Evolutionary conservation across 2,329 filamentous ascomycete genomes (phyloP).

Genomic region (Alternaria burnsii): DNA sequence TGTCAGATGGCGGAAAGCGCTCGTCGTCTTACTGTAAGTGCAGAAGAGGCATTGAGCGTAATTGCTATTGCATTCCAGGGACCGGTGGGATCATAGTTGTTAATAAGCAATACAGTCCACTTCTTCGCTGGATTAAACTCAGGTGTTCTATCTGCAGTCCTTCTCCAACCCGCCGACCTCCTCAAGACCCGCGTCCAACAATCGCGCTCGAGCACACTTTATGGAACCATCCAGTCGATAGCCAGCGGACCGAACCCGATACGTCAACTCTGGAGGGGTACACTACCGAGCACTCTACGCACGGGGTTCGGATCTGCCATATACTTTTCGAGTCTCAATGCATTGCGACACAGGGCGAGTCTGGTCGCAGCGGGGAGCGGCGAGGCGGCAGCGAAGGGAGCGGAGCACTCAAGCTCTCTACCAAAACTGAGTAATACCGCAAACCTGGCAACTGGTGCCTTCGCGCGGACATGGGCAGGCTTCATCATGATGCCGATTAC

Average conservation of each 20-base stretch:
- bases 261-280: slow-evolving; percentile 87
- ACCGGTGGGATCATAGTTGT: not conserved
- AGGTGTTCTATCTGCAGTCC: slow-evolving; percentile 84
- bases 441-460: slow-evolving; percentile 85
- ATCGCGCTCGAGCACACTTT: slow-evolving; percentile 73
- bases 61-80: slow-evolving; percentile 10
- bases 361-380: slow-evolving; percentile 29
- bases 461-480: slow-evolving; percentile 84
- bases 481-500: slow-evolving; percentile 96
- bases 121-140: slow-evolving; percentile 89
- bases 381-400: slow-evolving; percentile 20
- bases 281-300: slow-evolving; percentile 88
- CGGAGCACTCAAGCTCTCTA: slow-evolving; percentile 70
- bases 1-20: slow-evolving; percentile 61
- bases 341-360: slow-evolving; percentile 74
- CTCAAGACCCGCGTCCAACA: slow-evolving; percentile 97
- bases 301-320: slow-evolving; percentile 93
- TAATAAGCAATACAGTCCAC: slow-evolving; percentile 63
- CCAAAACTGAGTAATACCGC: slow-evolving; percentile 83
- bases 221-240: slow-evolving; percentile 74
- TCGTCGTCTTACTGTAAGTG: slow-evolving; percentile 61
- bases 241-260: slow-evolving; percentile 72
- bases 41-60: not conserved
- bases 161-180: slow-evolving; percentile 93
- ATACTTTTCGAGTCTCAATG: slow-evolving; percentile 90